These are phyloP conservation scores for Rhizophora mangle DNA, from an alignment of 345 rosid species.

Conservation along the genomic window DNA sequence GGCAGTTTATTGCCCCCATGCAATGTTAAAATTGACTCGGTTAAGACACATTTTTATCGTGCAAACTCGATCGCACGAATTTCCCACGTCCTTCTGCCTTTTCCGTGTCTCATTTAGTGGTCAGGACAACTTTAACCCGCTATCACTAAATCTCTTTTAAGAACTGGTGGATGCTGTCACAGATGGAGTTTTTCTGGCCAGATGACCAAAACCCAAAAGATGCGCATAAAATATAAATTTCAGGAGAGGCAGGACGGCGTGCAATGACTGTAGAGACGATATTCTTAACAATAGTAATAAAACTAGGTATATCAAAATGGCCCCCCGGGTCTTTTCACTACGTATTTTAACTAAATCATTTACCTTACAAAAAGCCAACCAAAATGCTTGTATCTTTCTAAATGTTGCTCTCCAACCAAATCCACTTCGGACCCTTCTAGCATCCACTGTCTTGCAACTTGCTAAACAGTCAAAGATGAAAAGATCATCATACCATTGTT, in stretches of 20 bases:
- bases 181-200: not conserved
- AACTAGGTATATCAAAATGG: not conserved
- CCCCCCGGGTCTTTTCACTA: no score
- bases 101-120: no score
- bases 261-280: not conserved
- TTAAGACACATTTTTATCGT: no score
- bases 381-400: slow-evolving; percentile 64
- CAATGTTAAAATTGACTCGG: no score
- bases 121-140: no score
- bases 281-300: not conserved
- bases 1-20: slow-evolving; percentile 19
- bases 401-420: slow-evolving; percentile 51
- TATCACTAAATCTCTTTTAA: no score
- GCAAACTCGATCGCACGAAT: no score
- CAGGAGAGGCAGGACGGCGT: not conserved
- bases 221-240: not conserved
- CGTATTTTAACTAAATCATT: slow-evolving; percentile 13
- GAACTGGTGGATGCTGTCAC: no score
- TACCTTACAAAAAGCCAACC: slow-evolving; percentile 50
- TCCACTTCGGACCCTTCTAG: slow-evolving; percentile 42
- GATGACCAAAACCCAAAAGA: slow-evolving; percentile 5
- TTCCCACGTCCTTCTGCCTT: no score
- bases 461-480: slow-evolving; percentile 18
- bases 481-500: slow-evolving; percentile 21
- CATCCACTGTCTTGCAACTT: slow-evolving; percentile 37